phyloP scores from a whole-genome alignment of 108 stramenopile species.

The Phaeodactylum tricornutum region DNA sequence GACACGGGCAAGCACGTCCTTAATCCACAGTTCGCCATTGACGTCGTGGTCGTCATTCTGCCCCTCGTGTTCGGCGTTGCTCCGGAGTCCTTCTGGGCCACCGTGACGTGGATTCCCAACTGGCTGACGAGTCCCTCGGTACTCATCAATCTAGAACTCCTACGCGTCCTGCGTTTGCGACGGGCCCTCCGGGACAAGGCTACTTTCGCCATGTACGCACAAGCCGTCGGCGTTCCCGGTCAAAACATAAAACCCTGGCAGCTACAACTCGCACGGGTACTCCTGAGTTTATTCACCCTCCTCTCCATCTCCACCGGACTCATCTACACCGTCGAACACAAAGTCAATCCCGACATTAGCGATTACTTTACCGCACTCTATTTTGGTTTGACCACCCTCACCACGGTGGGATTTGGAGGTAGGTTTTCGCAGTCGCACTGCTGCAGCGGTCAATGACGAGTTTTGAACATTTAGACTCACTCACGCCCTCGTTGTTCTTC shows the following conservation, averaged over 20 bases:
- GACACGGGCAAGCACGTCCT: conserved; percentile 29
- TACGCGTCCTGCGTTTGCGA: conserved; percentile 64
- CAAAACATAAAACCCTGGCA: conserved; percentile 39
- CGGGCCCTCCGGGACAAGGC: conserved; percentile 49
- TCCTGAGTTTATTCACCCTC: conserved; percentile 58
- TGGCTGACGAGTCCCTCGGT: conserved; percentile 34
- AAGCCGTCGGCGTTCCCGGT: conserved; percentile 42
- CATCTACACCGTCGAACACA: conserved; percentile 70
- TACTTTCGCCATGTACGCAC: conserved; percentile 49
- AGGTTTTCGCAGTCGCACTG: conserved; percentile 45
- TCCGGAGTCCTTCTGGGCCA: conserved; percentile 16
- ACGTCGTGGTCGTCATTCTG: conserved; percentile 33
- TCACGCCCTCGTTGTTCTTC: conserved; percentile 19
- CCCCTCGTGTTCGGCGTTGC: no score
- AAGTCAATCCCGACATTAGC: conserved; percentile 53
- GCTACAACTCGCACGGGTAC: conserved; percentile 65
- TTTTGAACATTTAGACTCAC: conserved; percentile 29
- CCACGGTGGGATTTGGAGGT: conserved; percentile 71
- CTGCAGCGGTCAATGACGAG: conserved; percentile 31
- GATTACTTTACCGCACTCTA: conserved; percentile 77
- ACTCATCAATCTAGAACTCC: conserved; percentile 46
- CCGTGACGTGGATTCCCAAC: conserved; percentile 18
- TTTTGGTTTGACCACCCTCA: conserved; percentile 71
- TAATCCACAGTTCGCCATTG: conserved; percentile 39
- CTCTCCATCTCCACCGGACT: conserved; percentile 63